Evolutionary conservation across 345 rosid species (phyloP).

Genomic region (Gossypium raimondii): DNA sequence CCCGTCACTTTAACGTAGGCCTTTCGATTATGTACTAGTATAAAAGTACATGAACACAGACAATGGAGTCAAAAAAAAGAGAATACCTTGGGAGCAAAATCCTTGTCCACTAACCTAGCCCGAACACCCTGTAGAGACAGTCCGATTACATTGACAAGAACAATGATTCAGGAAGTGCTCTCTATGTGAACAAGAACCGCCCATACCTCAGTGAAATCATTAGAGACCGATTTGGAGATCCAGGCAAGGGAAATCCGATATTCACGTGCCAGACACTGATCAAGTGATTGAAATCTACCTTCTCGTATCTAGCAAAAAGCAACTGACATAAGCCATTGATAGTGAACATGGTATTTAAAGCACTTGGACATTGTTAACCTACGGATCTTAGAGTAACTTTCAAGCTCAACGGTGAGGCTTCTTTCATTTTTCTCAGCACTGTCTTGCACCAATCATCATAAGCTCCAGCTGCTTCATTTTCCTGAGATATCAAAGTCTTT

Average conservation of each 20-base stretch:
- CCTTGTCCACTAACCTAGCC: slow-evolving; percentile 72
- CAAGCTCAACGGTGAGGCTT: slow-evolving; percentile 90
- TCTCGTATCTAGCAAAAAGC: slow-evolving; percentile 57
- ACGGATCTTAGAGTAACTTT: slow-evolving; percentile 78
- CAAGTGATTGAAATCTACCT: slow-evolving; percentile 85
- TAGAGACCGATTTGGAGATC: slow-evolving; percentile 55
- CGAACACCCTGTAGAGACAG: slow-evolving; percentile 56
- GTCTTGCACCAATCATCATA: slow-evolving; percentile 57
- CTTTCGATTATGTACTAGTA: not conserved
- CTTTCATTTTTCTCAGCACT: slow-evolving; percentile 58
- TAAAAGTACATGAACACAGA: not conserved
- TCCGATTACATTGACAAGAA: not conserved
- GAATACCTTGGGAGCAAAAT: slow-evolving; percentile 85
- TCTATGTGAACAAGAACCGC: not conserved
- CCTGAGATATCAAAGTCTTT: slow-evolving; percentile 22
- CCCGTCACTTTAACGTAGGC: not conserved
- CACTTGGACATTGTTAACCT: slow-evolving; percentile 22
- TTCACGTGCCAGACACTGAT: slow-evolving; percentile 81
- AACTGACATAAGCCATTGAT: slow-evolving; percentile 2
- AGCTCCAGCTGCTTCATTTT: slow-evolving; percentile 50
- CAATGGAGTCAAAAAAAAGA: not conserved
- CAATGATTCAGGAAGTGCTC: not conserved
- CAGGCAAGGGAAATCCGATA: slow-evolving; percentile 57
- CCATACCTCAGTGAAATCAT: slow-evolving; percentile 75
- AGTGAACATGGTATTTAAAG: slow-evolving; percentile 12